A percentile compares a stretch with the other conserved stretches of the same genome.
Evolutionary conservation across 805 yeast species (phyloP).

Genomic region (Ogataea pignaliae): DNA sequence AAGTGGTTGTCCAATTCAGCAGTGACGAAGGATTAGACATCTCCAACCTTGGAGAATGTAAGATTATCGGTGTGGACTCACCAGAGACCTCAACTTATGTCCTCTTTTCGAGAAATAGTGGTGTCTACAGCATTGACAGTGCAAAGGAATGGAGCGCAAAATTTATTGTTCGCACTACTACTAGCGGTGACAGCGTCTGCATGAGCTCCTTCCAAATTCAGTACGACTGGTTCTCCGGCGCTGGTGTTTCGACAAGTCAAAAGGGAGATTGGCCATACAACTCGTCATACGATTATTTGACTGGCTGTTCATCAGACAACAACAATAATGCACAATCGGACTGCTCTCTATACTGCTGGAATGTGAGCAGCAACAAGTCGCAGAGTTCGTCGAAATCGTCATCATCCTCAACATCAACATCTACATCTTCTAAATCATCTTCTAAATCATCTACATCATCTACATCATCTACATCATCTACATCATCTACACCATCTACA

Average conservation of each 20-base stretch:
- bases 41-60: conserved; percentile 22
- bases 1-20: conserved; percentile 14
- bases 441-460: no score
- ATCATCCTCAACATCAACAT: background rate
- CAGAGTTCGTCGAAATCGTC: no score
- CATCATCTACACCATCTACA: no score
- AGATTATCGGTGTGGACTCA: conserved; percentile 26
- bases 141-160: conserved; percentile 7
- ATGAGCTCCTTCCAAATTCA: conserved; percentile 24
- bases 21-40: conserved; percentile 9
- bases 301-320: conserved; percentile 26
- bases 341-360: conserved; percentile 15
- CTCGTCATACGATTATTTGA: conserved; percentile 21
- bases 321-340: conserved; percentile 26
- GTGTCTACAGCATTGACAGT: conserved; percentile 15
- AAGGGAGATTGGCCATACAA: conserved; percentile 12
- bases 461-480: no score
- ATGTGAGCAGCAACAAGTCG: no score
- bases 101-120: conserved; percentile 23
- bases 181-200: background rate
- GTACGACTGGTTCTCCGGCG: conserved; percentile 28
- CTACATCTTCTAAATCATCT: background rate
- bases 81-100: conserved; percentile 20
- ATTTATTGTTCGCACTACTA: background rate
- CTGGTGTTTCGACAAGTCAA: conserved; percentile 7